Percentiles rank a stretch among this genome's conserved stretches.
Conservation (phyloP, 2,329 filamentous ascomycete species). For the Exserohilum turcica region DNA sequence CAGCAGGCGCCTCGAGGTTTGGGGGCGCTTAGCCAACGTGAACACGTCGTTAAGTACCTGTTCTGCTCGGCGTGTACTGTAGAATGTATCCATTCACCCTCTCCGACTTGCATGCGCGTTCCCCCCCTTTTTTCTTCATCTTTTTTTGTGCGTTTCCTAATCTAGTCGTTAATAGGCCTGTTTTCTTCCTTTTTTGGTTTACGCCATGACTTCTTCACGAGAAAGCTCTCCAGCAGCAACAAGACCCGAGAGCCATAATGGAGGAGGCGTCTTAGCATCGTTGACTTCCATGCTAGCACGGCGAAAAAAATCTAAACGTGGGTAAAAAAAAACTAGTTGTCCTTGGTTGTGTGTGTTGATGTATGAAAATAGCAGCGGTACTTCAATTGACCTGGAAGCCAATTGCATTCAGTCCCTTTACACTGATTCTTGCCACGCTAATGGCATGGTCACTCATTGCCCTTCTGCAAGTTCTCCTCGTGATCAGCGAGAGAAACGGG, state of each 20-base stretch:
- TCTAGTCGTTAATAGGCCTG: background rate
- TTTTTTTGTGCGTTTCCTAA: background rate
- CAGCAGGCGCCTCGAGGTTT: conserved; percentile 13
- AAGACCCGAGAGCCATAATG: too few species aligned
- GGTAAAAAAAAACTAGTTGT: background rate
- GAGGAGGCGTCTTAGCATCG: too few species aligned
- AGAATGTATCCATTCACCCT: background rate
- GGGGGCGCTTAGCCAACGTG: conserved; percentile 10
- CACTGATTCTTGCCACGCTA: conserved; percentile 18
- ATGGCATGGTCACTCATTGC: conserved; percentile 45
- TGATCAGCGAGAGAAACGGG: conserved; percentile 47
- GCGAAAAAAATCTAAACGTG: background rate
- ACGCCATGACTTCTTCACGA: too few species aligned
- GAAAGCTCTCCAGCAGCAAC: too few species aligned
- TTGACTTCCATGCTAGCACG: too few species aligned
- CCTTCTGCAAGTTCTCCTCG: conserved; percentile 54
- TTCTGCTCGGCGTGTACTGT: conserved; percentile 7
- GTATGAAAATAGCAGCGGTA: background rate
- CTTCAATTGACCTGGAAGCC: conserved; percentile 24
- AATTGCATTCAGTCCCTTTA: conserved; percentile 18
- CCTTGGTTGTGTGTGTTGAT: too few species aligned
- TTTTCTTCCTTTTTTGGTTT: background rate
- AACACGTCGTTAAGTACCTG: conserved; percentile 10
- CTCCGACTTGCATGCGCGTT: too few species aligned
- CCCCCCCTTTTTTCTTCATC: too few species aligned